These are phyloP conservation scores for Geranomyces variabilis DNA, from an alignment of 192 early-diverging fungal genomes.

Conservation along the genomic window DNA sequence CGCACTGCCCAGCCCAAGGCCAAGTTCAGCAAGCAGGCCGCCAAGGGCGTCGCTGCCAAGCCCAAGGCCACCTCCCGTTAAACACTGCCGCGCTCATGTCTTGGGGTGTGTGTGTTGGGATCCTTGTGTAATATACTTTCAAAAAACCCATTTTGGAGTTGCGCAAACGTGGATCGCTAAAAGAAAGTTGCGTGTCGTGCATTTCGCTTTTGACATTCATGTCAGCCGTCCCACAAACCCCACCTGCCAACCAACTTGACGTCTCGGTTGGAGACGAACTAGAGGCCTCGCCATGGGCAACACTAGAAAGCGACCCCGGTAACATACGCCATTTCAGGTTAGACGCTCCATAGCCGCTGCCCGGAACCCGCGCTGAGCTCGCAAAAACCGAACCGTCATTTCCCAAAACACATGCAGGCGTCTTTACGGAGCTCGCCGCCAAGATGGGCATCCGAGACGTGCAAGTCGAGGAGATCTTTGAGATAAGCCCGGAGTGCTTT, in stretches of 20 bases:
- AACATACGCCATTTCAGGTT: neutral
- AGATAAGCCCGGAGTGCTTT: conserved; percentile 13
- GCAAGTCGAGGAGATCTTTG: conserved; percentile 34
- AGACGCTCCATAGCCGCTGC: no score
- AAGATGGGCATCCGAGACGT: conserved; percentile 31
- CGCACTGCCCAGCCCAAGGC: conserved; percentile 45
- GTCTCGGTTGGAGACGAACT: conserved; percentile 19
- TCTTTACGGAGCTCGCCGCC: conserved; percentile 30
- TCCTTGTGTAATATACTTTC: neutral
- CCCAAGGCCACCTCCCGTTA: conserved; percentile 82
- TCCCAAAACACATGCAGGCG: conserved; percentile 7
- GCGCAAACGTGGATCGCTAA: no score
- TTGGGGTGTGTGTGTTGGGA: conserved; percentile 8
- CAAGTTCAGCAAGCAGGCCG: conserved; percentile 81
- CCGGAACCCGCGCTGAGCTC: no score
- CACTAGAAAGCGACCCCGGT: conserved; percentile 35
- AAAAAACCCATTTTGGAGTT: no score
- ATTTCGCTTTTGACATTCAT: no score
- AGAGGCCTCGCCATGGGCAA: conserved; percentile 33
- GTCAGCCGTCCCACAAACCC: neutral
- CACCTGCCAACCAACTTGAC: conserved; percentile 23
- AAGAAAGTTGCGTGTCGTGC: no score
- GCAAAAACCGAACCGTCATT: no score
- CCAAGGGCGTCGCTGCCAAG: conserved; percentile 80
- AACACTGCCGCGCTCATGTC: conserved; percentile 34